Evolutionary conservation across 305 asterid species (phyloP).

Genomic region (Fraxinus latifolia): DNA sequence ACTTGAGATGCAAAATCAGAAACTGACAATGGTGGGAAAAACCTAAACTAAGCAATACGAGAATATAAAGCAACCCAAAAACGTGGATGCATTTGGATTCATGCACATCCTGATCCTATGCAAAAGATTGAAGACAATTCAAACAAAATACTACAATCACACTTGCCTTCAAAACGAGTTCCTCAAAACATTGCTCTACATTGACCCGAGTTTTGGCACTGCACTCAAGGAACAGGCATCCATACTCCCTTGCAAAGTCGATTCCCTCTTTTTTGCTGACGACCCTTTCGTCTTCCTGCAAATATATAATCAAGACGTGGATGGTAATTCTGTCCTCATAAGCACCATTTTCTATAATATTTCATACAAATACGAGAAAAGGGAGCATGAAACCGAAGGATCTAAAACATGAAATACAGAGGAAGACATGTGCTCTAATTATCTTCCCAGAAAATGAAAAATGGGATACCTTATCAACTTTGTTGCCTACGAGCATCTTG

Average conservation of each 20-base stretch:
- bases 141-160: neutral
- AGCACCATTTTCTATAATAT: neutral
- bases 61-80: neutral
- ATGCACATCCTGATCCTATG: neutral
- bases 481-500: constrained; percentile 69
- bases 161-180: constrained; percentile 78
- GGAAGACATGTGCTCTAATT: neutral
- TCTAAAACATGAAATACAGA: neutral
- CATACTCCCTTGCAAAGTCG: constrained; percentile 86
- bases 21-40: neutral
- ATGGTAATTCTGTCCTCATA: neutral
- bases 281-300: constrained; percentile 81
- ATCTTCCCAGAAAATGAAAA: neutral
- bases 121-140: neutral
- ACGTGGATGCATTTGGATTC: neutral
- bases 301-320: neutral
- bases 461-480: constrained; percentile 47
- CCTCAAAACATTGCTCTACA: constrained; percentile 95
- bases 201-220: constrained; percentile 92
- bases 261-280: constrained; percentile 90
- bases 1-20: neutral
- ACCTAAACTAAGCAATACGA: neutral
- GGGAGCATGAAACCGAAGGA: neutral
- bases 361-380: neutral
- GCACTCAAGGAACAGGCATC: constrained; percentile 93